A percentile compares a stretch with the other conserved stretches of the same genome.
Conservation (phyloP, 306 rosid species). For the Vigna radiata region DNA sequence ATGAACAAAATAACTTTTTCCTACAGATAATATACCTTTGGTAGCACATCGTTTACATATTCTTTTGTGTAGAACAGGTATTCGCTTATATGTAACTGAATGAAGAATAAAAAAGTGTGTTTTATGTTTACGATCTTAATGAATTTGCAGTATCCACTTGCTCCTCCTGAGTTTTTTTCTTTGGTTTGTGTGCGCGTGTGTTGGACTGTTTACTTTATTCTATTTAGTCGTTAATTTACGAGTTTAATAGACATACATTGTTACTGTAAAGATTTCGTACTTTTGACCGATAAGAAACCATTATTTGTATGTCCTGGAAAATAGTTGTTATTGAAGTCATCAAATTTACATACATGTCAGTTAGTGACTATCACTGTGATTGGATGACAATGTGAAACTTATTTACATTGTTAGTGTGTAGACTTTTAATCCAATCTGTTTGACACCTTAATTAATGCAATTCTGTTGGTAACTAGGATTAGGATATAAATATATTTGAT, state of each 20-base stretch:
- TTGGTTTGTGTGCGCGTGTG: background rate
- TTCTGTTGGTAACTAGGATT: slow-evolving; percentile 13
- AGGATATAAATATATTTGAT: background rate
- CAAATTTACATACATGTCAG: too few species aligned
- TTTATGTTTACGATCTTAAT: slow-evolving; percentile 4
- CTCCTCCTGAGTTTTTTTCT: background rate
- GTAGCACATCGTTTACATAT: slow-evolving; percentile 2
- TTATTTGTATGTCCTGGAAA: background rate
- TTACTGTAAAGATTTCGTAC: background rate
- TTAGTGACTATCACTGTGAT: background rate
- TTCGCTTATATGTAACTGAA: slow-evolving; percentile 15
- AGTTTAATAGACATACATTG: background rate
- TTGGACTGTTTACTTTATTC: background rate
- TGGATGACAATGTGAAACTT: background rate
- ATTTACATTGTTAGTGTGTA: background rate
- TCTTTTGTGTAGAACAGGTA: background rate
- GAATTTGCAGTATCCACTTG: slow-evolving; percentile 17
- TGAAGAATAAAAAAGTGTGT: slow-evolving; percentile 9
- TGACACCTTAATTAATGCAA: background rate
- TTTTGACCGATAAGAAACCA: background rate
- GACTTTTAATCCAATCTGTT: background rate
- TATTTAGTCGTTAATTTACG: background rate
- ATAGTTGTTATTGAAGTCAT: background rate
- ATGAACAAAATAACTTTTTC: background rate
- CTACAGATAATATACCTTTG: background rate